phyloP scores from a whole-genome alignment of 2,329 filamentous ascomycete genomes.

The Arthrobotrys conoides region DNA sequence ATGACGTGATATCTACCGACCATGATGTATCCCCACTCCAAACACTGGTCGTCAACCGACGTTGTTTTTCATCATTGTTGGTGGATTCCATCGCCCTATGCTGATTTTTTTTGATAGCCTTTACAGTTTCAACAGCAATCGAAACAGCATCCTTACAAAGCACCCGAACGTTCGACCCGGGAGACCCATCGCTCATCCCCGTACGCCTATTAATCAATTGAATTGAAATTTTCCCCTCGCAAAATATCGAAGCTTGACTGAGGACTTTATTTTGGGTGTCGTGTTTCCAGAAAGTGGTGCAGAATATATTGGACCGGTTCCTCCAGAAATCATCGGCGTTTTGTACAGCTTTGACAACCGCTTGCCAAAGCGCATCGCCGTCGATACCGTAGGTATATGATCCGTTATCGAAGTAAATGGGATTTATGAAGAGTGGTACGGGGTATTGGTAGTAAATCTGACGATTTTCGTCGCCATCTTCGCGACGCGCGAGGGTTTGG shows the following conservation, averaged over 20 bases:
- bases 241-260: neutral
- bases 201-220: neutral
- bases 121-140: neutral
- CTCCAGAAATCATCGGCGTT: neutral
- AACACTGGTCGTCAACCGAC: constrained; percentile 1
- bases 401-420: too few relatives aligned
- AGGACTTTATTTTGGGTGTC: neutral
- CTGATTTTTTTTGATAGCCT: neutral
- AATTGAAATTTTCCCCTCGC: neutral
- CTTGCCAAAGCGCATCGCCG: neutral
- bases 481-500: neutral
- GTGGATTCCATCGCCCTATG: too few relatives aligned
- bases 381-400: too few relatives aligned
- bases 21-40: constrained; percentile 31
- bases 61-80: neutral
- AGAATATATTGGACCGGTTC: neutral
- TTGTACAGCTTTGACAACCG: neutral
- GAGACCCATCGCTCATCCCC: neutral
- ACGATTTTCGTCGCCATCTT: neutral
- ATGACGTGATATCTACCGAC: constrained; percentile 16
- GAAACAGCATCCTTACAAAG: neutral
- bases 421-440: too few relatives aligned
- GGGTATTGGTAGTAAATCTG: too few relatives aligned
- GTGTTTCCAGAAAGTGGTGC: neutral
- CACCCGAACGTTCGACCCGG: neutral